Evolutionary conservation across 164 flowering plant species (phyloP).

Genomic region (Berberis vulgaris): DNA sequence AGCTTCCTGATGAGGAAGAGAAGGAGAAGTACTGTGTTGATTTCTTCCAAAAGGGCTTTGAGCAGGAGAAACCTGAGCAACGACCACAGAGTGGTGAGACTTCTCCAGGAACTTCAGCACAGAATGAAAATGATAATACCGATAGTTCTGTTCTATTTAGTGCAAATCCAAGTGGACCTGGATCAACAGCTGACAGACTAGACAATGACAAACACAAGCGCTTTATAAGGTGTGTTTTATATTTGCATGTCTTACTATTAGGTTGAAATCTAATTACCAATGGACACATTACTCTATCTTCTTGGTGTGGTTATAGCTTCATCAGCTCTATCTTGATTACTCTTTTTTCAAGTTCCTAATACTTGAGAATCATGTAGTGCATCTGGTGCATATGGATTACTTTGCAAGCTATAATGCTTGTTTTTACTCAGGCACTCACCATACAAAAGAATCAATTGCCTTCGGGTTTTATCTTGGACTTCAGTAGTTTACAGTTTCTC

Average conservation of each 20-base stretch:
- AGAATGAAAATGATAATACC: slow-evolving; percentile 26
- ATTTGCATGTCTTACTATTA: not conserved
- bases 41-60: slow-evolving; percentile 63
- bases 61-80: slow-evolving; percentile 33
- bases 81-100: slow-evolving; percentile 18
- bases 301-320: too few relatives aligned
- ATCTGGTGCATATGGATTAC: too few relatives aligned
- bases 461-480: too few relatives aligned
- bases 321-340: too few relatives aligned
- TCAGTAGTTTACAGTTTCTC: too few relatives aligned
- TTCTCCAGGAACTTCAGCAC: slow-evolving; percentile 14
- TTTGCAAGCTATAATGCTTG: too few relatives aligned
- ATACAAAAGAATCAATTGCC: too few relatives aligned
- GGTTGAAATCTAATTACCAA: too few relatives aligned
- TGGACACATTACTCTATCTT: too few relatives aligned
- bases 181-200: slow-evolving; percentile 38
- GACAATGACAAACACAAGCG: slow-evolving; percentile 74
- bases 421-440: too few relatives aligned
- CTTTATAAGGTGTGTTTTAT: slow-evolving; percentile 55
- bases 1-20: slow-evolving; percentile 90
- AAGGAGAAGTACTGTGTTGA: slow-evolving; percentile 93
- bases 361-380: too few relatives aligned
- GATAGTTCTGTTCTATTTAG: slow-evolving; percentile 22
- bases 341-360: too few relatives aligned
- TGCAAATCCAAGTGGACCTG: slow-evolving; percentile 45